Base-by-base conservation (phyloP, 2,329 filamentous ascomycete genomes). In the Aspergillus sp. region DNA sequence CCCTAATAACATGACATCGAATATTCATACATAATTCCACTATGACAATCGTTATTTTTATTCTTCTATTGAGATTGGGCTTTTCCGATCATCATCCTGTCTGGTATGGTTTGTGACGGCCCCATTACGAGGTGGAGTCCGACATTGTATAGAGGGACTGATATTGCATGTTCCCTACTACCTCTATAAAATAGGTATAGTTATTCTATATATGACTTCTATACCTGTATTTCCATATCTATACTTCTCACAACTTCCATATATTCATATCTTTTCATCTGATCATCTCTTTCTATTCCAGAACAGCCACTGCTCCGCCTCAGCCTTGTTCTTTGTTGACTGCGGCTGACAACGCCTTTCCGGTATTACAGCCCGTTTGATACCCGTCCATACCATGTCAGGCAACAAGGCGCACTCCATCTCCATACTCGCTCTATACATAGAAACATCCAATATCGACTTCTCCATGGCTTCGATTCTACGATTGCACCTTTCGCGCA, bases 401-500 rank as follows among this genome's bases (percentile, higher is more conserved):
- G 50, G 50, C 50, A 29, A 52, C 45, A 42, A 52, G 45, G 50
- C 50, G 50, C 29, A 52, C 19, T 44, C 38, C 5, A 40, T 38
- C 14, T 25, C 23, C 10, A 17, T 5, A 38, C n/a, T n/a, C n/a
- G n/a, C 16, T 6, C 38, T 42, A 42, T 42, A 42, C 38, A 16
- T 42, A 42, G 38, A 42, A 42, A 1, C 11, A 17, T 42, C 38
- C 31, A 36, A 40, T 38, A 31, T 47, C 17, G n/a, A 47, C n/a
- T 21, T 45, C 16, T 50, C 16, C 31, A 43, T 50, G 20, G 21
- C 16, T 14, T 7, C 6, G 19, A 21, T 20, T 20, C 19, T 42
- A 42, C 19, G 38, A 42, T 29, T 29, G 40, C 13, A 40, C 54
- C 75, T 96, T 99, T 56, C 87, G 83, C 31, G 89, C 93, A 23